phyloP scores from a whole-genome alignment of 2,329 filamentous ascomycete species.

The Paraphoma chrysanthemicola region DNA sequence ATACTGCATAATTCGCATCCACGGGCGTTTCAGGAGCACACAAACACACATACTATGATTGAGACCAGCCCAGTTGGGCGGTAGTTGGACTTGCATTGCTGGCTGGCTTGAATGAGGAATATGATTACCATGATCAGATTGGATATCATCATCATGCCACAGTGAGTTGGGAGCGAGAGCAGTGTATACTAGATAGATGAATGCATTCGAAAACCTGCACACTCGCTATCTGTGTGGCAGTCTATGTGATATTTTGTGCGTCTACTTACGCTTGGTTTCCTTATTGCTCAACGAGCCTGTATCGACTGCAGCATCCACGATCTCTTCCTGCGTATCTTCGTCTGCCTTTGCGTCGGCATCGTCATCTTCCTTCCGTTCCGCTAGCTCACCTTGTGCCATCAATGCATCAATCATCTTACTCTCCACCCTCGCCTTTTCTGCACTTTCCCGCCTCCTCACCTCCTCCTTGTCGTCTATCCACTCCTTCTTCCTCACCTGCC shows the following conservation, averaged over 20 bases:
- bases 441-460: too few relatives aligned
- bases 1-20: neutral
- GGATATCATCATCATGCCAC: conserved; percentile 1
- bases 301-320: too few relatives aligned
- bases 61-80: conserved; percentile 1
- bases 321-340: too few relatives aligned
- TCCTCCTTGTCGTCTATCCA: too few relatives aligned
- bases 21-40: neutral
- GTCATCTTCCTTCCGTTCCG: too few relatives aligned
- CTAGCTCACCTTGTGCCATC: too few relatives aligned
- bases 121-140: conserved; percentile 2
- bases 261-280: too few relatives aligned
- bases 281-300: too few relatives aligned
- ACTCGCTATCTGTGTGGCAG: neutral
- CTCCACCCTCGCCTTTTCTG: too few relatives aligned
- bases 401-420: too few relatives aligned
- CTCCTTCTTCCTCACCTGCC: too few relatives aligned
- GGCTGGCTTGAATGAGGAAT: conserved; percentile 1
- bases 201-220: neutral
- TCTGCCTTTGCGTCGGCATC: too few relatives aligned
- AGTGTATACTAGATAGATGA: neutral
- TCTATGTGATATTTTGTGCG: neutral
- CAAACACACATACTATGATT: neutral
- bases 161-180: neutral
- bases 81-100: neutral